Percentiles rank a stretch among this genome's conserved stretches.
Conservation (phyloP, 2,329 filamentous ascomycete species). For the Trichothecium sympodiale region DNA sequence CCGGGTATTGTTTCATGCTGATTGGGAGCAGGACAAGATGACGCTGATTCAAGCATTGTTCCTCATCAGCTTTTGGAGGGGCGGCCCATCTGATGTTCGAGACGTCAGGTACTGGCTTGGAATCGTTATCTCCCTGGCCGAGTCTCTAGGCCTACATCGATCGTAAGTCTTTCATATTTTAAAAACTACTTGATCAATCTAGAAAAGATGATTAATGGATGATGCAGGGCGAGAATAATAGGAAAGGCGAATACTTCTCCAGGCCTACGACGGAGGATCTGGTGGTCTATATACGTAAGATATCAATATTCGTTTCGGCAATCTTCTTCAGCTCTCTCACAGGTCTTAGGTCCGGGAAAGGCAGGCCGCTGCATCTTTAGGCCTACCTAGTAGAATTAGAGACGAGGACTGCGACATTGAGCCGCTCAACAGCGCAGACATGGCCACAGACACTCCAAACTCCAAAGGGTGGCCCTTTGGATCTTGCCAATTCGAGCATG, state of each 20-base stretch:
- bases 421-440: conserved; percentile 16
- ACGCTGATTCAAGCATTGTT: conserved; percentile 39
- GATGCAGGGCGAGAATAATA: conserved; percentile 14
- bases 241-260: conserved; percentile 15
- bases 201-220: no score
- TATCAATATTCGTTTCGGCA: neutral
- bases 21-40: conserved; percentile 38
- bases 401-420: conserved; percentile 28
- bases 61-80: conserved; percentile 44
- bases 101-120: conserved; percentile 39
- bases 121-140: conserved; percentile 37
- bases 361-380: conserved; percentile 23
- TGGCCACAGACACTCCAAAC: conserved; percentile 11
- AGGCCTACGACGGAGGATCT: conserved; percentile 32
- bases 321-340: conserved; percentile 3
- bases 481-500: conserved; percentile 19
- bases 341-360: conserved; percentile 20
- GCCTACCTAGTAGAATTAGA: conserved; percentile 23
- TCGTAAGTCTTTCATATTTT: conserved; percentile 12
- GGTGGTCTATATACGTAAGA: conserved; percentile 43
- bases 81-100: conserved; percentile 33
- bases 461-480: conserved; percentile 12
- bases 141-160: conserved; percentile 35
- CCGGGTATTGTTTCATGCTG: conserved; percentile 39
- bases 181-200: no score